Evolutionary conservation across 108 stramenopile genomes (phyloP).

Genomic region (Phaeodactylum tricornutum): DNA sequence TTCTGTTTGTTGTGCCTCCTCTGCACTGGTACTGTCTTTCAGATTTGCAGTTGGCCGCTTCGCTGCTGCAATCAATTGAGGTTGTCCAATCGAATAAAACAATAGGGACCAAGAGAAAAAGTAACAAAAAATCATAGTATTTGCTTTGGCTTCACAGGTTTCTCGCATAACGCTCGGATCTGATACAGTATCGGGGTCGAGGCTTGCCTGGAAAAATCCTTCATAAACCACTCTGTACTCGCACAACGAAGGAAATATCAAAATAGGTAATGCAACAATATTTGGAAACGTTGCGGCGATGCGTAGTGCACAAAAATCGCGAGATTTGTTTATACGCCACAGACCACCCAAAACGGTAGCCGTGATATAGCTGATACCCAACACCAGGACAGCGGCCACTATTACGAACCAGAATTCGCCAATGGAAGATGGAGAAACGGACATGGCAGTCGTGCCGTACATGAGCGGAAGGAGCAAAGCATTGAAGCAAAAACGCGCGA

Average conservation of each 20-base stretch:
- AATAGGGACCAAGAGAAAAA: conserved; percentile 55
- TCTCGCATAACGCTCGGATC: background rate
- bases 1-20: background rate
- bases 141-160: conserved; percentile 41
- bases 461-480: conserved; percentile 49
- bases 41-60: too few species aligned
- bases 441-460: conserved; percentile 39
- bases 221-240: conserved; percentile 58
- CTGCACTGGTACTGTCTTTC: background rate
- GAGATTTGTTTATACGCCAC: conserved; percentile 19
- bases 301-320: conserved; percentile 45
- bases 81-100: conserved; percentile 55
- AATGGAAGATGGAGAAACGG: conserved; percentile 34
- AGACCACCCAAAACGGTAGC: conserved; percentile 37
- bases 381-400: conserved; percentile 36
- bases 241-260: conserved; percentile 69
- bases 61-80: conserved; percentile 19
- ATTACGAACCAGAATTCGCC: conserved; percentile 55
- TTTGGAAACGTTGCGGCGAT: conserved; percentile 64
- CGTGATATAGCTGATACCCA: conserved; percentile 34
- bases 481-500: conserved; percentile 53
- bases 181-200: background rate
- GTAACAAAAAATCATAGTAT: conserved; percentile 60
- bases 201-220: conserved; percentile 21
- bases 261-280: conserved; percentile 59